Evolutionary conservation across 768 basidiomycete genomes (phyloP), one percentile per base, ranked within the genome.

Genomic region (Mycena alexandri): DNA sequence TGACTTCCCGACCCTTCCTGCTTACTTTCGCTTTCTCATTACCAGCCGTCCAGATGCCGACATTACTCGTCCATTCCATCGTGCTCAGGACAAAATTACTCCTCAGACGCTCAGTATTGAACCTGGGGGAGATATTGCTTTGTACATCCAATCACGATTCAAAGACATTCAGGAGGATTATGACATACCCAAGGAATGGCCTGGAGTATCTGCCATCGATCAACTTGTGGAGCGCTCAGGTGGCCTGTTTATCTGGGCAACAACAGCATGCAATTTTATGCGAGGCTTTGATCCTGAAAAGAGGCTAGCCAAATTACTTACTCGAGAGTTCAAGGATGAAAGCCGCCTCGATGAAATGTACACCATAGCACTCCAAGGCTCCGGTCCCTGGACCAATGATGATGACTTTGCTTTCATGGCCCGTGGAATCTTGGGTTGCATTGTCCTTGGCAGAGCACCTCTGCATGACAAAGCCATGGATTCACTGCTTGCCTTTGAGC

Each of bases 181-280:
- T 13, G 19, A 11, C 42, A 16, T 57, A 17, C 41, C 17, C 1
- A 10, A 11, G 14, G 10, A 16, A 16, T 74, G 73, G 73, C 73
- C 73, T 6, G 73, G 68, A 11, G 52, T 48, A 12, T 33, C 54
- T 11, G 52, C 36, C 13, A 71, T 73, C 11, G 22, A 34, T 4
- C 56, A 29, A 19, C 54, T 75, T 16, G 53, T 61, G 4, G 24
- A 9, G 7, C 58, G 24, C 2, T 59, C 73, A 14, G 56, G 51
- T 19, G 74, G 74, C 10, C 60, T 75, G 8, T 74, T 75, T 58
- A 72, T 74, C 17, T 75, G 75, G 75, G 72, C 72, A 25, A 60
- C 72, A 7, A 74, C 68, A 5, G 75, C 74, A 5, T 51, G 41
- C 38, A 62, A 61, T 19, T 74, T 72, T 38, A 72, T 75, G 17